Evolutionary conservation across 495 filamentous ascomycete genomes (phyloP).

Genomic region (Hyaloscypha finlandica): DNA sequence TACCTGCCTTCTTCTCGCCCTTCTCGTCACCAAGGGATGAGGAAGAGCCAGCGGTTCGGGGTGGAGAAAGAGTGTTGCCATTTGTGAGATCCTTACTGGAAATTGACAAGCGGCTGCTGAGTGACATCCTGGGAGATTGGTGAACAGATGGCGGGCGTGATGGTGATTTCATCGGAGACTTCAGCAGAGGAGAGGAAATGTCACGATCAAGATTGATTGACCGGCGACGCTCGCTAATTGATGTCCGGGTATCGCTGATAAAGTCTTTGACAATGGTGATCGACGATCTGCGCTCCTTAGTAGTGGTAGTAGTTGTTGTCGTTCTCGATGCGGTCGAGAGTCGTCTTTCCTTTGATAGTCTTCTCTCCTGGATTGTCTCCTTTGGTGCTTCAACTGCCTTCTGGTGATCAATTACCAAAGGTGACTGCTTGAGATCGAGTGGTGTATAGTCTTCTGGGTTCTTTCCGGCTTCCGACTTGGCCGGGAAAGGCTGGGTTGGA

Average conservation of each 20-base stretch:
- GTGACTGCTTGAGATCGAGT: constrained; percentile 70
- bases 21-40: constrained; percentile 27
- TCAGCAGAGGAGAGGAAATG: constrained; percentile 39
- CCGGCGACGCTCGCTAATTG: constrained; percentile 43
- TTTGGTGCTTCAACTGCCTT: constrained; percentile 38
- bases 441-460: constrained; percentile 41
- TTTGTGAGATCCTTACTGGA: constrained; percentile 16
- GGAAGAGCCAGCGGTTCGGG: constrained; percentile 18
- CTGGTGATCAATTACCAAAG: constrained; percentile 69
- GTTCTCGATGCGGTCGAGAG: constrained; percentile 21
- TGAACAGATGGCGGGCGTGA: constrained; percentile 29
- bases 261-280: constrained; percentile 54
- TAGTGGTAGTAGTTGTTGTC: constrained; percentile 23
- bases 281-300: constrained; percentile 46
- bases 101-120: constrained; percentile 25
- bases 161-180: constrained; percentile 37
- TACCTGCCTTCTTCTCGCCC: constrained; percentile 61
- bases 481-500: constrained; percentile 44
- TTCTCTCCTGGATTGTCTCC: constrained; percentile 29
- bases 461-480: constrained; percentile 42
- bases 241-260: constrained; percentile 51
- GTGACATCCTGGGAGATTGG: constrained; percentile 20
- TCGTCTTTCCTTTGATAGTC: constrained; percentile 25
- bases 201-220: constrained; percentile 39
- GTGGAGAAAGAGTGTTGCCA: constrained; percentile 4